Evolutionary conservation across 2,329 filamentous ascomycete genomes (phyloP), one percentile per base, ranked within the genome.

Genomic region (Onygenales sp.): DNA sequence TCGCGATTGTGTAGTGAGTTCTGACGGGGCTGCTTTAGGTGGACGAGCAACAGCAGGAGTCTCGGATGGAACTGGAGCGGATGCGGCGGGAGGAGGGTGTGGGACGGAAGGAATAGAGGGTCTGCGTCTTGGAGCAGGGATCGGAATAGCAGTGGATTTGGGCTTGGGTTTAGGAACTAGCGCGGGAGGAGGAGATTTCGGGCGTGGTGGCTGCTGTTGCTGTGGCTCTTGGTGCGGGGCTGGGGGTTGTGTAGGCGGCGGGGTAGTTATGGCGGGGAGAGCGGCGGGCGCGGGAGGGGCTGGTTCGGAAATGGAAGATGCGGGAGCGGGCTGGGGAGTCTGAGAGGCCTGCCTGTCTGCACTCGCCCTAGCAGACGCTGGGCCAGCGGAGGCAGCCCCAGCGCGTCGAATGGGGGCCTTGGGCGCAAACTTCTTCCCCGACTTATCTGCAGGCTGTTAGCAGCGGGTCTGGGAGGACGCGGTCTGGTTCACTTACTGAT

Each of bases 351-450:
- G 72, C 36, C 65, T 68, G 56, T 70, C 68, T 52, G 67, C 64
- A 58, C 70, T 74, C 42, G 71, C 40, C 14, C 49, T 52, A 6
- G 63, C 53, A 67, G 64, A 42, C 69, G 58, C 34, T 73, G 67
- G 6, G 17, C 34, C 47, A 36, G 51, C 11, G 6, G 51, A 37
- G 52, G 51, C 10, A 42, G 55, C 47, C 40, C 46, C 73, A 56
- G 76, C 72, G 54, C 78, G 75, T 63, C 83, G 80, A 58, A 76
- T 74, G 36, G 80, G 81, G 58, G 80, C 80, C 72, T 86, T 88
- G 44, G 85, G 85, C 66, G 86, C 86, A 72, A 89, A 88, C 70
- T 87, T 86, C 72, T 87, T 87, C 68, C 85, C 77, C 72, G 85
- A 85, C 75, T 86, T 85, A 61, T 71, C 76, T 71, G 54, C 7